phyloP scores from a whole-genome alignment of 208 protist genomes.

The Trichomonas vaginalis region DNA sequence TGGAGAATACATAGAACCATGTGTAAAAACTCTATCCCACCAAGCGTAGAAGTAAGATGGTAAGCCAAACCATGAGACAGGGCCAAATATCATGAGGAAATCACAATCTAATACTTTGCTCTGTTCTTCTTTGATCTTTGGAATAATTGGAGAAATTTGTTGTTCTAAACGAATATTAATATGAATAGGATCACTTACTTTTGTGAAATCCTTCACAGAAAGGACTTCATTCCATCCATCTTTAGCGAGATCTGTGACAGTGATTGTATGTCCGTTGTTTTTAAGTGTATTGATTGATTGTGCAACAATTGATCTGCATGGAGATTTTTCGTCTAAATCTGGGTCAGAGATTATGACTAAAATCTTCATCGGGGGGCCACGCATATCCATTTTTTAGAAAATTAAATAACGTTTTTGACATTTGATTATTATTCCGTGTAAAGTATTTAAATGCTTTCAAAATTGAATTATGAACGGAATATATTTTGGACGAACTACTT shows the following conservation, averaged over 20 bases:
- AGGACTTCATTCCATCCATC: not conserved
- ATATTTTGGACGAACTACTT: too few relatives aligned
- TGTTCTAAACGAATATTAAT: not conserved
- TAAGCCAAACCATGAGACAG: not conserved
- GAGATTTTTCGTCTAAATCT: not conserved
- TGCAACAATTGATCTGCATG: not conserved
- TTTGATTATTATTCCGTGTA: too few relatives aligned
- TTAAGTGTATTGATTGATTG: not conserved
- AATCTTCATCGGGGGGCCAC: not conserved
- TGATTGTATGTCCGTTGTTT: not conserved
- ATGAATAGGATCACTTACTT: not conserved
- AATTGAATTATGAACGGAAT: too few relatives aligned
- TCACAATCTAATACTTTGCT: not conserved
- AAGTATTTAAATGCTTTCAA: too few relatives aligned
- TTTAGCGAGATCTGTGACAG: not conserved
- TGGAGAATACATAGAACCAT: not conserved
- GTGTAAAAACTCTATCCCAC: not conserved
- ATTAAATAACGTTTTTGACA: too few relatives aligned
- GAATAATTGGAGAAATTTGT: not conserved
- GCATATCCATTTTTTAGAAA: too few relatives aligned
- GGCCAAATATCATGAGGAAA: not conserved
- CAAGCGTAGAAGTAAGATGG: not conserved
- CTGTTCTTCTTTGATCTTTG: not conserved
- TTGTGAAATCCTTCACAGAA: not conserved
- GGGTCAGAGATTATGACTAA: not conserved